phyloP scores from a whole-genome alignment of 495 filamentous ascomycete genomes.

The Ascodesmis nigricans region DNA sequence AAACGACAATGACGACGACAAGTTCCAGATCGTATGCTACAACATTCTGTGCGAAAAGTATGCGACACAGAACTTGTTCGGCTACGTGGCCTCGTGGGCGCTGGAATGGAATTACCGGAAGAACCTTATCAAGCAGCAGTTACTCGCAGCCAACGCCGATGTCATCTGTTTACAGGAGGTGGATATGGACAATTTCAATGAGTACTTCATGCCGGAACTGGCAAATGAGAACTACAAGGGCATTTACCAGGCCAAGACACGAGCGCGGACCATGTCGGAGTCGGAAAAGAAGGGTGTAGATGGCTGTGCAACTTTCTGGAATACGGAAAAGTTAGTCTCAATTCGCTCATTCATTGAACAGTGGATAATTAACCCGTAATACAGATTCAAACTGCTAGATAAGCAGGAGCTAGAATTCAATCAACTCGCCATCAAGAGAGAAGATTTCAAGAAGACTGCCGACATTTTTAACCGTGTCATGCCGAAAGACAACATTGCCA shows the following conservation, averaged over 20 bases:
- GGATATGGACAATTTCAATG: conserved; percentile 69
- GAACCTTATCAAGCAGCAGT: conserved; percentile 49
- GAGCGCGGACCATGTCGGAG: conserved; percentile 76
- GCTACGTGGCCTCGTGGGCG: conserved; percentile 59
- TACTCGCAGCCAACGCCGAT: conserved; percentile 65
- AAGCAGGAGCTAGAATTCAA: conserved; percentile 83
- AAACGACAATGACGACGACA: conserved; percentile 14
- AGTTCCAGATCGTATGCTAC: conserved; percentile 63
- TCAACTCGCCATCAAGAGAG: conserved; percentile 73
- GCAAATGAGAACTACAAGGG: conserved; percentile 77
- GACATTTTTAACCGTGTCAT: conserved; percentile 96
- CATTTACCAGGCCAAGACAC: conserved; percentile 65
- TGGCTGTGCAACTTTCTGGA: conserved; percentile 93
- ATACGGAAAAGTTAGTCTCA: conserved; percentile 41
- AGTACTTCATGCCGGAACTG: conserved; percentile 64
- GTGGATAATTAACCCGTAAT: conserved; percentile 3
- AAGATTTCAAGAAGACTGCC: conserved; percentile 83
- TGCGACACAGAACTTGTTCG: conserved; percentile 61
- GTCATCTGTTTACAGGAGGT: conserved; percentile 86
- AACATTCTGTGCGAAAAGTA: conserved; percentile 89
- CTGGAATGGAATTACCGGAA: conserved; percentile 71
- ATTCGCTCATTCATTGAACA: background rate
- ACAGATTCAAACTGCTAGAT: conserved; percentile 59
- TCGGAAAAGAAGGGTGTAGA: conserved; percentile 71
- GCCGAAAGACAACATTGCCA: conserved; percentile 89